Base-by-base conservation (phyloP, 306 rosid genomes). In the Bauhinia variegata region DNA sequence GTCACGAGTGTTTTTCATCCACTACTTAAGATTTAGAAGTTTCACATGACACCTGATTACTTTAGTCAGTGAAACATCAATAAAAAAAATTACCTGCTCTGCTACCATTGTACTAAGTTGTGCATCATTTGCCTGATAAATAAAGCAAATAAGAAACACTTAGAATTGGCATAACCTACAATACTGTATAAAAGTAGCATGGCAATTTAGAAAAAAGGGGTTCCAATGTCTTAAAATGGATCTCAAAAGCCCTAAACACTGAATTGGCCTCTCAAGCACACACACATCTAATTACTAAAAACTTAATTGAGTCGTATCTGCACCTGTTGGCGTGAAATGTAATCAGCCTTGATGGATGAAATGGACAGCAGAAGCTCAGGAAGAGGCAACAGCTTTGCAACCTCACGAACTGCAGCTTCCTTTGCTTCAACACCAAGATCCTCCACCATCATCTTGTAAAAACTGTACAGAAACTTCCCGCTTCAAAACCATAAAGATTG, bases 31-130 rank as follows among this genome's bases (percentile, higher is more conserved):
- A 34, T 15, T 16, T 49, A 14, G 64, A n/a, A n/a, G 13, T 48
- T 15, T 49, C 16, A 50, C 56, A 54, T 37, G 49, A 31, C 12
- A 34, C 19, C 41, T 53, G 52, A 30, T 60, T 30, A 55, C 54
- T 44, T n/a, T 55, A 18, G 31, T 63, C 43, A 41, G 46, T 4
- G 5, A 54, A 47, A 63, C 54, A 53, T n/a, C n/a, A n/a, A n/a
- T n/a, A n/a, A n/a, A n/a, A n/a, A n/a, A n/a, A 50, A 0, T 30
- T 80, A 89, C 98, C 98, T 92, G 96, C 79, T 90, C 96, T 3
- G 84, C 97, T 19, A 93, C 99, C 97, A 90, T 93, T 61, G 97
- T 90, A 83, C 99, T 93, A 36, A 93, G 97, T 42, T 93, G 99
- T 18, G 99, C 97, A 72, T 93, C 99, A 83, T 93, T 93, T 60